Base-by-base conservation (phyloP, 176 grass and related monocot species). In the Areca catechu region DNA sequence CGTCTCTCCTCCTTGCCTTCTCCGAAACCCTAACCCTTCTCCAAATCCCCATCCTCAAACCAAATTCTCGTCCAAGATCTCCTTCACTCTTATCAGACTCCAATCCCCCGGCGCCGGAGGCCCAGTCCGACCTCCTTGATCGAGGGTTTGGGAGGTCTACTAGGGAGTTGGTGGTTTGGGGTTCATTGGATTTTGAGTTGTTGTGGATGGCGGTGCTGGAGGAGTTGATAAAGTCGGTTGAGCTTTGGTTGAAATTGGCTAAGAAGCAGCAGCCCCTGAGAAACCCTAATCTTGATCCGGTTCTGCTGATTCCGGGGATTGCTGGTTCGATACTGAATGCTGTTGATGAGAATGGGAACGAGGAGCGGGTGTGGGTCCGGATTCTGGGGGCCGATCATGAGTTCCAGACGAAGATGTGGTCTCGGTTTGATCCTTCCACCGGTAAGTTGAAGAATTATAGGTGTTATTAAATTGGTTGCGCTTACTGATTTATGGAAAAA, bases 321-420 rank as follows among this genome's bases (percentile, higher is more conserved):
- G 87, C 75, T 16, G 84, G 86, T 12, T 91, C 87, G 22, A 80
- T 98, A 2, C 78, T 98, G 20, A 77, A 88, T 30, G 83, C 93
- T 2, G 83, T 85, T 7, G 89, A 98, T 15, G 87, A 92, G 15
- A 77, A 76, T 48, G 84, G 93, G 24, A 98, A 77, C 43, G 75
- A 83, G 72, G 87, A 92, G 66, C 29, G 93, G 69, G 70, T 92
- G 1, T 98, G 93, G 93, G 93, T 97, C 53, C 78, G 93, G 62
- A 85, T 97, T 72, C 79, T 97, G 17, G 78, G 72, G 1, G 83
- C 87, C 0, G 87, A 91, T 56, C 93, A 91, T 72, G 93, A 97
- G 62, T 97, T 90, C 50, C 58, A 62, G 49, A 74, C 63, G 16
- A 91, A 91, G 61, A 71, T 97, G 22, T 97, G 87, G 93, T 86